Evolutionary conservation across 2,329 filamentous ascomycete genomes (phyloP).

Genomic region (Talaromyces piceae): DNA sequence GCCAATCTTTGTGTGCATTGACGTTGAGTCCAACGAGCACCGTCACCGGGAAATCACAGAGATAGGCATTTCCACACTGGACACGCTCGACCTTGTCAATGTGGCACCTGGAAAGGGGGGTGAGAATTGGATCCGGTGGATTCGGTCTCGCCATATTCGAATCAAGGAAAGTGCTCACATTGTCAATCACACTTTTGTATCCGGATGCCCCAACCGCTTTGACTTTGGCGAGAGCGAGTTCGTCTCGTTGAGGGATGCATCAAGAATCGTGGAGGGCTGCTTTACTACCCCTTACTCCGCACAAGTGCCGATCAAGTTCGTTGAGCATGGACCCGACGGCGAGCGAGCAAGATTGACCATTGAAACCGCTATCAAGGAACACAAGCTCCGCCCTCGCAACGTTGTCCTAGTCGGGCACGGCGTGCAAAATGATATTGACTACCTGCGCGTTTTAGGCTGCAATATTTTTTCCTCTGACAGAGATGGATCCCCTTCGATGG

Average conservation of each 20-base stretch:
- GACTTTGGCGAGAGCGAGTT: constrained; percentile 58
- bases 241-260: constrained; percentile 40
- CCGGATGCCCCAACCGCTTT: constrained; percentile 70
- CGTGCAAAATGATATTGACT: constrained; percentile 58
- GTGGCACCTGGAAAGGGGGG: constrained; percentile 56
- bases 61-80: constrained; percentile 73
- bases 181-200: constrained; percentile 60
- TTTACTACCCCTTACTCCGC: constrained; percentile 51
- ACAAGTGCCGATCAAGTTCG: constrained; percentile 13
- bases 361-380: constrained; percentile 6
- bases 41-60: constrained; percentile 66
- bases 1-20: constrained; percentile 69
- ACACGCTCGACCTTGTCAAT: constrained; percentile 54
- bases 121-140: constrained; percentile 57
- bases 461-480: constrained; percentile 32
- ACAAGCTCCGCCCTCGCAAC: constrained; percentile 38
- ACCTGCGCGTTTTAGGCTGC: constrained; percentile 59
- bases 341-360: constrained; percentile 1
- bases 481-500: not conserved
- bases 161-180: constrained; percentile 61
- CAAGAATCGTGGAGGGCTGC: constrained; percentile 43
- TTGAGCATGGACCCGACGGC: constrained; percentile 5
- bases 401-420: constrained; percentile 78
- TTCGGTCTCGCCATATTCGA: constrained; percentile 68
- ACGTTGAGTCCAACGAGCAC: constrained; percentile 74